Evolutionary conservation across 257 asterid genomes (phyloP).

Genomic region (Nicotiana noctiflora): DNA sequence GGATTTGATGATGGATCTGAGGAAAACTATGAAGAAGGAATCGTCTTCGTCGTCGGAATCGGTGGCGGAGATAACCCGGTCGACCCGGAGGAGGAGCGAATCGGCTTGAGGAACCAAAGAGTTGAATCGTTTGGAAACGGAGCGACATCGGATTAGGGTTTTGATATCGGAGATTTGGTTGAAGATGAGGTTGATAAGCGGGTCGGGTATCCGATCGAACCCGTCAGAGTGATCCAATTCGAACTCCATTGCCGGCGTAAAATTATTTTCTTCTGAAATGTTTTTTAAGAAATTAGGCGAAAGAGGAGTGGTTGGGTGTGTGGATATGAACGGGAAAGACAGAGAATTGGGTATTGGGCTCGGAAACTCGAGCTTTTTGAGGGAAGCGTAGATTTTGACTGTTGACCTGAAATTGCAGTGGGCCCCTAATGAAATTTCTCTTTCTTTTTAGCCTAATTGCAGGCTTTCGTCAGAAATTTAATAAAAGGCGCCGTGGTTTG

Average conservation of each 20-base stretch:
- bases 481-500: background rate
- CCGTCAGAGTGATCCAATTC: constrained; percentile 25
- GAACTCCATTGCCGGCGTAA: constrained; percentile 3
- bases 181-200: constrained; percentile 48
- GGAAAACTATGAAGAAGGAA: constrained; percentile 29
- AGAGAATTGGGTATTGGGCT: background rate
- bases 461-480: background rate
- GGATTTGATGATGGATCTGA: constrained; percentile 36
- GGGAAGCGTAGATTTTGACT: constrained; percentile 12
- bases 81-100: constrained; percentile 58
- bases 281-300: background rate
- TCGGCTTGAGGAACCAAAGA: constrained; percentile 53
- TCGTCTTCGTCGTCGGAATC: constrained; percentile 27
- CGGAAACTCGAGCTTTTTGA: background rate
- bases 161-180: constrained; percentile 49
- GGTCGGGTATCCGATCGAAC: constrained; percentile 57
- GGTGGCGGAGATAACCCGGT: constrained; percentile 47
- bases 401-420: constrained; percentile 9
- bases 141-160: constrained; percentile 50
- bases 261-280: background rate
- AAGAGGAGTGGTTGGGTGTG: background rate
- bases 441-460: background rate
- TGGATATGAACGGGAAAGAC: background rate
- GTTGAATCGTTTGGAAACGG: constrained; percentile 46
- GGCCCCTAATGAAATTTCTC: background rate